A percentile compares a stretch with the other conserved stretches of the same genome.
phyloP scores from a whole-genome alignment of 495 filamentous ascomycete species.

The Chaetomium cochliodes region DNA sequence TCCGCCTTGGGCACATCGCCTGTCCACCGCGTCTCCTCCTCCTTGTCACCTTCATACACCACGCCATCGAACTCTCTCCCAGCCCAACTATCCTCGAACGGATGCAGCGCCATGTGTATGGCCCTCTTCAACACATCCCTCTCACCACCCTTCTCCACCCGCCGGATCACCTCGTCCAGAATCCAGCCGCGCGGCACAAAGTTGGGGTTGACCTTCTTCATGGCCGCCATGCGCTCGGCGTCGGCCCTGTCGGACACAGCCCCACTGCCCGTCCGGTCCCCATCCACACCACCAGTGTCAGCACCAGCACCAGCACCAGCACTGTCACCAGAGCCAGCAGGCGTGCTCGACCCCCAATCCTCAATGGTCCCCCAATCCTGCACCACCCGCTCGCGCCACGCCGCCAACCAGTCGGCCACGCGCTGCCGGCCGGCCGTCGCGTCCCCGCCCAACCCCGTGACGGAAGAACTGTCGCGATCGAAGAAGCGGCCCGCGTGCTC shows the following conservation, averaged over 20 bases:
- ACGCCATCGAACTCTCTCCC: slow-evolving; percentile 40
- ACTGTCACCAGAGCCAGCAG: neutral
- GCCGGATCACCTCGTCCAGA: slow-evolving; percentile 84
- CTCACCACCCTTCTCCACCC: slow-evolving; percentile 82
- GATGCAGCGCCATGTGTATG: slow-evolving; percentile 76
- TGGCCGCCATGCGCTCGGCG: slow-evolving; percentile 60
- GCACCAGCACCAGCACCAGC: neutral
- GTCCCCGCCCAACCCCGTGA: slow-evolving; percentile 34
- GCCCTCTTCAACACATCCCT: slow-evolving; percentile 69
- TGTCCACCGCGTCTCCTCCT: slow-evolving; percentile 79
- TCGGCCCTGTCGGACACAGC: slow-evolving; percentile 50
- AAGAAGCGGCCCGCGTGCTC: slow-evolving; percentile 59
- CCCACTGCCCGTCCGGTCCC: neutral
- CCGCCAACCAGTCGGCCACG: slow-evolving; percentile 72
- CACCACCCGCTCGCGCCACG: slow-evolving; percentile 63
- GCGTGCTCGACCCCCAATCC: neutral
- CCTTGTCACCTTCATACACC: slow-evolving; percentile 46
- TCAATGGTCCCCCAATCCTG: slow-evolving; percentile 66
- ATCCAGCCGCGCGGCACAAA: slow-evolving; percentile 90
- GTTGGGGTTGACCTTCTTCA: slow-evolving; percentile 87
- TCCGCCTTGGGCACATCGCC: slow-evolving; percentile 78
- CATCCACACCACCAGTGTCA: neutral
- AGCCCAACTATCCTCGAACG: slow-evolving; percentile 80
- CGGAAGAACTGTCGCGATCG: slow-evolving; percentile 47
- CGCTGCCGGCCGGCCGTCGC: slow-evolving; percentile 58